A percentile compares a stretch with the other conserved stretches of the same genome.
phyloP scores from a whole-genome alignment of 805 yeast species.

The Myxozyma neotropica region DNA sequence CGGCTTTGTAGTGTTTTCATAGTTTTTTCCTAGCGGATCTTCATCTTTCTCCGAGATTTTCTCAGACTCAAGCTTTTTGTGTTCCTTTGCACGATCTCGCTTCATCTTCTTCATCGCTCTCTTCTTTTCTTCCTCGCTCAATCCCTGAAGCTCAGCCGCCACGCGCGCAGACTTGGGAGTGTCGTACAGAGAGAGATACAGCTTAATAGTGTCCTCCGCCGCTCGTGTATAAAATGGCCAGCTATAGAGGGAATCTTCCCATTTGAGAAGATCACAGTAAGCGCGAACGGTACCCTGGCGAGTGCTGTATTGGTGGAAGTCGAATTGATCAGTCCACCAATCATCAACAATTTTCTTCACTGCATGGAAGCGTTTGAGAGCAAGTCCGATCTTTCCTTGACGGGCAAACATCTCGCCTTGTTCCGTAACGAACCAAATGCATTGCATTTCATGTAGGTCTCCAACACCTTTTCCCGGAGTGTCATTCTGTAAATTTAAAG shows the following conservation, averaged over 20 bases:
- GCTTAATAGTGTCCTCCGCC: conserved; percentile 63
- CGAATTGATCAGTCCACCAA: conserved; percentile 82
- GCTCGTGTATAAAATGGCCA: conserved; percentile 69
- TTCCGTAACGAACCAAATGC: conserved; percentile 83
- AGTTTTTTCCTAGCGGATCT: conserved; percentile 55
- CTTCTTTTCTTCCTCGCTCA: conserved; percentile 41
- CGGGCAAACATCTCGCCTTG: conserved; percentile 82
- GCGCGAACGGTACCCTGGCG: conserved; percentile 89
- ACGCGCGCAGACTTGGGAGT: conserved; percentile 27
- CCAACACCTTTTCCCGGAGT: conserved; percentile 78
- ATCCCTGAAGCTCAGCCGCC: conserved; percentile 36
- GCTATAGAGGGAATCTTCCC: conserved; percentile 77
- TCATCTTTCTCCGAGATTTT: conserved; percentile 40
- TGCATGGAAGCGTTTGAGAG: conserved; percentile 75
- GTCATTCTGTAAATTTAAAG: conserved; percentile 51
- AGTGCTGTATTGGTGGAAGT: conserved; percentile 90
- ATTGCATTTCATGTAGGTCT: conserved; percentile 87
- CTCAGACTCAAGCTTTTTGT: conserved; percentile 47
- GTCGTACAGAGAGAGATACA: conserved; percentile 52
- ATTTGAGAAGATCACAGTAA: conserved; percentile 70
- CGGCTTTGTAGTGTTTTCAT: conserved; percentile 45
- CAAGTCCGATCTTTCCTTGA: conserved; percentile 63
- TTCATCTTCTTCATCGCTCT: conserved; percentile 47
- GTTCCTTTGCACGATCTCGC: conserved; percentile 47
- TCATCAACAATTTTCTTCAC: conserved; percentile 65